phyloP scores from a whole-genome alignment of 768 basidiomycete genomes.

The Rhodotorula diobovata region DNA sequence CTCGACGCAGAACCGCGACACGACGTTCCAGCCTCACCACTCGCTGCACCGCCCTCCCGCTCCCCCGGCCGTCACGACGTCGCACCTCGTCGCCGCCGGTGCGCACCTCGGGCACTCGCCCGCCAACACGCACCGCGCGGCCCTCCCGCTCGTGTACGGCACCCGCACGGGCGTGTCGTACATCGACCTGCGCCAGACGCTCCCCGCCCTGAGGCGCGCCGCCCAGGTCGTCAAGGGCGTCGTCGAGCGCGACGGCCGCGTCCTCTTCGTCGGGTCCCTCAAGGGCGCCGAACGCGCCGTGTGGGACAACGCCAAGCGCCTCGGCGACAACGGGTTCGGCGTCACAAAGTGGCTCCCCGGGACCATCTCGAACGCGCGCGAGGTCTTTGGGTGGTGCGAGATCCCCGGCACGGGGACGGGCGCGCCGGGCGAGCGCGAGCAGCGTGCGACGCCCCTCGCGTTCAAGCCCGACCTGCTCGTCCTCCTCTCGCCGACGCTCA shows the following conservation, averaged over 20 bases:
- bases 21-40: slow-evolving; percentile 69
- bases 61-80: slow-evolving; percentile 67
- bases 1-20: slow-evolving; percentile 67
- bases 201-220: slow-evolving; percentile 84
- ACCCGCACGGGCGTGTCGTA: slow-evolving; percentile 74
- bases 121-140: slow-evolving; percentile 75
- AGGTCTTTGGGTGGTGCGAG: slow-evolving; percentile 59
- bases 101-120: slow-evolving; percentile 89
- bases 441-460: slow-evolving; percentile 52
- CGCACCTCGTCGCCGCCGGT: slow-evolving; percentile 83
- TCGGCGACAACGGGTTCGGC: slow-evolving; percentile 75
- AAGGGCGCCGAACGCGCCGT: slow-evolving; percentile 51
- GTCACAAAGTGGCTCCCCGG: slow-evolving; percentile 89
- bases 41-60: slow-evolving; percentile 59
- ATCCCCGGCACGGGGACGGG: slow-evolving; percentile 8
- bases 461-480: slow-evolving; percentile 80
- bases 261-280: slow-evolving; percentile 73
- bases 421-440: neutral
- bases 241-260: slow-evolving; percentile 70
- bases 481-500: slow-evolving; percentile 83
- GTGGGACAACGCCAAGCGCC: slow-evolving; percentile 65
- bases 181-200: slow-evolving; percentile 89
- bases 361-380: slow-evolving; percentile 79
- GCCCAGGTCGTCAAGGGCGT: slow-evolving; percentile 79
- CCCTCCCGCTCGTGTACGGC: slow-evolving; percentile 87